phyloP scores from a whole-genome alignment of 495 filamentous ascomycete genomes.

The Glonium stellatum region DNA sequence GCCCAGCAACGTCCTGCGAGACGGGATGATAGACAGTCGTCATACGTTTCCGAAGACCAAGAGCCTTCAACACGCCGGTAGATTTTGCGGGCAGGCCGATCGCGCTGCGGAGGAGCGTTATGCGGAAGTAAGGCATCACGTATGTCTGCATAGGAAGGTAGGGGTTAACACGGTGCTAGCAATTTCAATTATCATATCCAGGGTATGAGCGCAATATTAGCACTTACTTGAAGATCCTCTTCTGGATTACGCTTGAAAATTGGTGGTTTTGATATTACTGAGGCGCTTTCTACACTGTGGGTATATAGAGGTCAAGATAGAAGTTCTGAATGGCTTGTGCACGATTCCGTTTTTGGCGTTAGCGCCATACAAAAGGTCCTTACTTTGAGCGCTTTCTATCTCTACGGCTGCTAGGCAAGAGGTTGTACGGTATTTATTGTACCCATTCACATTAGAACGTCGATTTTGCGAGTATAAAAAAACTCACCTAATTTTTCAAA shows the following conservation, averaged over 20 bases:
- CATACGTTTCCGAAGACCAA: constrained; percentile 83
- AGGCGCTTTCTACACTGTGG: not conserved
- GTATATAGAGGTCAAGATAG: not conserved
- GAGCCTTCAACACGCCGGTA: constrained; percentile 75
- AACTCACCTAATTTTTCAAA: no score
- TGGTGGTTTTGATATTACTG: not conserved
- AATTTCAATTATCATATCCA: no score
- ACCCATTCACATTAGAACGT: no score
- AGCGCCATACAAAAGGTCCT: not conserved
- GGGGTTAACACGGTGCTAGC: not conserved
- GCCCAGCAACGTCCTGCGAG: constrained; percentile 73
- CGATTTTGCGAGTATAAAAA: no score
- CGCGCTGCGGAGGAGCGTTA: constrained; percentile 85
- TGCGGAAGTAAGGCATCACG: constrained; percentile 86
- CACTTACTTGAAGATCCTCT: no score
- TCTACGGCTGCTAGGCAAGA: no score
- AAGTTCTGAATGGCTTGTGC: not conserved
- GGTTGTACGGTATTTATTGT: no score
- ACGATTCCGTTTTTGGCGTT: not conserved
- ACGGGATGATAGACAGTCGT: constrained; percentile 90
- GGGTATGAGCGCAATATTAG: no score
- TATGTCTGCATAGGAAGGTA: not conserved
- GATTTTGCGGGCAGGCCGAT: constrained; percentile 86
- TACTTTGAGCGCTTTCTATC: no score
- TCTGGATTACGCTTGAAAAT: not conserved